These are phyloP conservation scores for Mucuna pruriens DNA, from an alignment of 306 rosid genomes.

Conservation along the genomic window DNA sequence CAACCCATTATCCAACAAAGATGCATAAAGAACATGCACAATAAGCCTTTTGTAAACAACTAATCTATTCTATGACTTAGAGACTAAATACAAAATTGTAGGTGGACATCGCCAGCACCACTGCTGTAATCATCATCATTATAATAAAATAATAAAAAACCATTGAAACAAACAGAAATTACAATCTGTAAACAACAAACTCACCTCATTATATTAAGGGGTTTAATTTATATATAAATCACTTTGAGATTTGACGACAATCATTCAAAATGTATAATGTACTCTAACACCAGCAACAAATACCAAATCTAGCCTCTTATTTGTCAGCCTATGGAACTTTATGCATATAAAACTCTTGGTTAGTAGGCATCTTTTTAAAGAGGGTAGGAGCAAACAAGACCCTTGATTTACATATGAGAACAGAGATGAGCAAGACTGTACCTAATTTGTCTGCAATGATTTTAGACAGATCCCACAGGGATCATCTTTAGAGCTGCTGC, in stretches of 20 bases:
- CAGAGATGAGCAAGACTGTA: constrained; percentile 30
- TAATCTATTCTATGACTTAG: neutral
- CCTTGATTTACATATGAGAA: constrained; percentile 7
- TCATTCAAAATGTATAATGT: constrained; percentile 30
- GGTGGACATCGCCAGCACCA: neutral
- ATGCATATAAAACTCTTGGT: constrained; percentile 14
- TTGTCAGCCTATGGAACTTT: constrained; percentile 18
- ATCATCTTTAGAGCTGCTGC: constrained; percentile 87
- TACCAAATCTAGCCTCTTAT: constrained; percentile 31
- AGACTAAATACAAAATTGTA: neutral
- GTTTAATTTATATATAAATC: constrained; percentile 35
- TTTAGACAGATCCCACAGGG: constrained; percentile 63
- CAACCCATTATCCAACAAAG: neutral
- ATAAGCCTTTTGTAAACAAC: constrained; percentile 25
- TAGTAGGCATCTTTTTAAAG: constrained; percentile 4
- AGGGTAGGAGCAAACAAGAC: constrained; percentile 29
- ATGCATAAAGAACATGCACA: neutral
- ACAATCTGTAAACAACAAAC: constrained; percentile 11
- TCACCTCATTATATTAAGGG: constrained; percentile 18
- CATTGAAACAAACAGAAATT: constrained; percentile 33
- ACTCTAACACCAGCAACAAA: neutral
- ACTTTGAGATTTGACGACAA: constrained; percentile 35
- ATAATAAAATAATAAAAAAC: constrained; percentile 15
- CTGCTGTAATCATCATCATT: neutral
- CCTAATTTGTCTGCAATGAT: constrained; percentile 40